These are phyloP conservation scores for Alternaria postmessia DNA, from an alignment of 2,329 filamentous ascomycete species.

Conservation along the genomic window DNA sequence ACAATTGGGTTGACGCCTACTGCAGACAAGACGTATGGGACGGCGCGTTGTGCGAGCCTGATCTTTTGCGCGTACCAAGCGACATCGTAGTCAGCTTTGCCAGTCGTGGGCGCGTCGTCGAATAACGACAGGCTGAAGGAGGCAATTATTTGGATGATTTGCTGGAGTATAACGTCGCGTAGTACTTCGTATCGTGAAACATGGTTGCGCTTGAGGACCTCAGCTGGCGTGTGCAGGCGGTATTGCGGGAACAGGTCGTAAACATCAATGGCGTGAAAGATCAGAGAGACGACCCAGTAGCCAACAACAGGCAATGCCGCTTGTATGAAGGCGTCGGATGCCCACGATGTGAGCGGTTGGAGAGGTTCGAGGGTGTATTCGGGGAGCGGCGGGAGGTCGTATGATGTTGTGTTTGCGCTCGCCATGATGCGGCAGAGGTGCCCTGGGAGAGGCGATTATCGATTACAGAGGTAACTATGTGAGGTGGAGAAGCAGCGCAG, in stretches of 20 bases:
- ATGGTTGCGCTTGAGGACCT: conserved; percentile 86
- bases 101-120: conserved; percentile 76
- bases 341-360: conserved; percentile 75
- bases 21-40: conserved; percentile 74
- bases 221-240: conserved; percentile 91
- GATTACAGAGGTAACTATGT: conserved; percentile 5
- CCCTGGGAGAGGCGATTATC: conserved; percentile 13
- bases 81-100: conserved; percentile 84
- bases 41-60: conserved; percentile 77
- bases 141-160: conserved; percentile 83
- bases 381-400: conserved; percentile 83
- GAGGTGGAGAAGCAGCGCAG: neutral
- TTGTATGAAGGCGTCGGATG: conserved; percentile 82
- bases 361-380: conserved; percentile 76
- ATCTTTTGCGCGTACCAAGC: conserved; percentile 89
- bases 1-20: conserved; percentile 79
- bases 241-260: conserved; percentile 89
- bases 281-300: conserved; percentile 86
- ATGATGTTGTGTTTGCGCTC: conserved; percentile 57
- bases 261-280: conserved; percentile 88
- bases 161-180: conserved; percentile 90
- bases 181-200: conserved; percentile 85
- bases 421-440: conserved; percentile 41
- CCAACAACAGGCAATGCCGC: conserved; percentile 79
- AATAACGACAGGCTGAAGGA: conserved; percentile 72